Evolutionary conservation across 1,139 yeast species (phyloP).

Genomic region (Yamadazyma diddensiae): DNA sequence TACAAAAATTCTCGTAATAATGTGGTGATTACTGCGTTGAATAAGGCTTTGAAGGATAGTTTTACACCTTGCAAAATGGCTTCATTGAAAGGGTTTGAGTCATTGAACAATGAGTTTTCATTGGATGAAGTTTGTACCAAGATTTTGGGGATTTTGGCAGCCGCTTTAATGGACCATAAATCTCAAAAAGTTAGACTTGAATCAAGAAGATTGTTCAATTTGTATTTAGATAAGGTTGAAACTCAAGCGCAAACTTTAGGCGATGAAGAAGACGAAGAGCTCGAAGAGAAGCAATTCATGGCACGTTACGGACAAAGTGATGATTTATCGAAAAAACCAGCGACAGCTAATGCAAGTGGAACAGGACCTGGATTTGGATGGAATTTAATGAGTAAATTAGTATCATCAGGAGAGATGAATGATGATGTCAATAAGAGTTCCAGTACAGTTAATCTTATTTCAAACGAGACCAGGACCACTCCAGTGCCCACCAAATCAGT

Average conservation of each 20-base stretch:
- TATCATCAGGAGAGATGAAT: slow-evolving; percentile 31
- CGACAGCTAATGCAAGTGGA: slow-evolving; percentile 3
- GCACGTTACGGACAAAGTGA: slow-evolving; percentile 24
- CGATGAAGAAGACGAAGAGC: slow-evolving; percentile 42
- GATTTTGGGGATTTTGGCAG: slow-evolving; percentile 82
- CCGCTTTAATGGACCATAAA: slow-evolving; percentile 74
- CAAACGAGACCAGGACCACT: slow-evolving; percentile 17
- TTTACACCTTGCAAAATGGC: slow-evolving; percentile 74
- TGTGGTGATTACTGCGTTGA: slow-evolving; percentile 83
- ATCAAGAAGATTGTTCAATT: slow-evolving; percentile 65
- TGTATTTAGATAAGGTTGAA: slow-evolving; percentile 64
- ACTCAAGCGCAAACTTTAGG: slow-evolving; percentile 59
- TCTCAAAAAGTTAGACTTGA: slow-evolving; percentile 63
- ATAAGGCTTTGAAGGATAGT: slow-evolving; percentile 79
- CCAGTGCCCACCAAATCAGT: slow-evolving; percentile 12
- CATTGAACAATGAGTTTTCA: slow-evolving; percentile 62
- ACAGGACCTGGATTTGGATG: slow-evolving; percentile 39
- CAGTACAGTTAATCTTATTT: slow-evolving; percentile 28
- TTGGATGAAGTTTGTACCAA: slow-evolving; percentile 78
- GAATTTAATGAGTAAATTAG: slow-evolving; percentile 38
- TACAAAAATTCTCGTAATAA: slow-evolving; percentile 59
- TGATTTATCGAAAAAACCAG: slow-evolving; percentile 3
- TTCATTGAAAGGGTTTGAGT: slow-evolving; percentile 72
- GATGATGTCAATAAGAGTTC: slow-evolving; percentile 34
- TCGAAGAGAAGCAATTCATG: slow-evolving; percentile 36